Evolutionary conservation across 2,329 filamentous ascomycete species (phyloP).

Genomic region (Stachybotrys chlorohalonatus): DNA sequence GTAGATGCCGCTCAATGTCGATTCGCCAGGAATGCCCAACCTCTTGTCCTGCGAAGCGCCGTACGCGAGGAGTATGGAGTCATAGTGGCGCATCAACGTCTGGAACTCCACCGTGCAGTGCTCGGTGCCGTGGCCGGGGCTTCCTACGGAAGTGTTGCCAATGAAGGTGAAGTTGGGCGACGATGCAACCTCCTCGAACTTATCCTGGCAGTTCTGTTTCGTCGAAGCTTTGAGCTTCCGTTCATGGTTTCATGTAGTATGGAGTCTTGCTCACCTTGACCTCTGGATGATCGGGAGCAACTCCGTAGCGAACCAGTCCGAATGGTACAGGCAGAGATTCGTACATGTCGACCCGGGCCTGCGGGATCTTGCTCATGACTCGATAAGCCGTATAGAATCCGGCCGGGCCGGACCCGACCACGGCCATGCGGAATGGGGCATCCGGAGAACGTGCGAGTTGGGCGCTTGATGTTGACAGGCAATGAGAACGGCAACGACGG

Average conservation of each 20-base stretch:
- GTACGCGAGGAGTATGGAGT: slow-evolving; percentile 87
- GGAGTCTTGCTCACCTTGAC: slow-evolving; percentile 62
- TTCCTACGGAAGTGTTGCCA: slow-evolving; percentile 77
- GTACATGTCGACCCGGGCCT: slow-evolving; percentile 85
- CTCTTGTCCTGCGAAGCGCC: slow-evolving; percentile 78
- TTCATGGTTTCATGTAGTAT: background rate
- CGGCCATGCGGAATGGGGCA: slow-evolving; percentile 65
- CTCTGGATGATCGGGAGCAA: slow-evolving; percentile 97
- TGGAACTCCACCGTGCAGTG: slow-evolving; percentile 52
- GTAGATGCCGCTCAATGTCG: slow-evolving; percentile 61
- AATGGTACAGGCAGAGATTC: slow-evolving; percentile 89
- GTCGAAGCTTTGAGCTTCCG: too few relatives aligned
- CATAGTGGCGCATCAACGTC: slow-evolving; percentile 70
- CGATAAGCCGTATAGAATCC: slow-evolving; percentile 92
- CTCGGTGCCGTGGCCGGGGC: slow-evolving; percentile 26
- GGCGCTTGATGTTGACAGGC: slow-evolving; percentile 1
- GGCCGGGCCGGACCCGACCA: slow-evolving; percentile 88
- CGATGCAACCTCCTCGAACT: slow-evolving; percentile 78
- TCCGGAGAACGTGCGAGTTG: slow-evolving; percentile 16
- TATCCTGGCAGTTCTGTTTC: slow-evolving; percentile 80
- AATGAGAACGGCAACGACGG: slow-evolving; percentile 5
- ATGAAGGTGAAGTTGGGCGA: slow-evolving; percentile 82
- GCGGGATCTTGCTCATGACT: slow-evolving; percentile 65
- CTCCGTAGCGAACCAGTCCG: slow-evolving; percentile 84
- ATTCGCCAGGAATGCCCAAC: slow-evolving; percentile 73